Base-by-base conservation (phyloP, 129 eudicot genomes). In the Silybum marianum region DNA sequence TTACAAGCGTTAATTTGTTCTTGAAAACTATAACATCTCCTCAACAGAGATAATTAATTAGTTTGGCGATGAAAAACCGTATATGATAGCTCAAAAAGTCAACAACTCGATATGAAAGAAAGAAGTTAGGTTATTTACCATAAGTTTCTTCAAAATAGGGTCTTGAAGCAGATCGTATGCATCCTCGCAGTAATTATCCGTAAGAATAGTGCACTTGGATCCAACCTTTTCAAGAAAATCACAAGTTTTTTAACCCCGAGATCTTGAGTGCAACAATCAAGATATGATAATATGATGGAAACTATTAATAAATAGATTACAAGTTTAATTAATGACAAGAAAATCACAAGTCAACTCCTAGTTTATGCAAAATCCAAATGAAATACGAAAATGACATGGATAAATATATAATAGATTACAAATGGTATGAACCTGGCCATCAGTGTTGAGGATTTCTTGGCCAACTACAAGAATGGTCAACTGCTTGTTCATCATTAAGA, bases 171-270 rank as follows among this genome's bases (percentile, higher is more conserved):
- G 89, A 74, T 93, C 97, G 66, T 93, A 93, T 24, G 95, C 91
- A 83, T 93, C 97, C 86, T 93, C 96, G 67, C 97, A 93, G 60
- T 89, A 93, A 60, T 86, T 93, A 83, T 90, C 97, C 2, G 97
- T 89, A 21, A 90, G 90, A 80, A 87, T 74, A 25, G 97, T 90
- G 82, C 97, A 93, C 46, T 74, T 80, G 69, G 97, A 93, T 82
- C 90, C 93, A 82, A 90, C 91, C 97, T 92, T 73, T 26, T 23
- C 46, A 24, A 9, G 62, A 69, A 69, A 68, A 30, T 75, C 39
- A 32, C 7, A 76, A 76, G 30, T 10, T 65, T 32, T 6, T 77
- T 77, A 32, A 46, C 67, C 67, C 67, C 24, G 67, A 60, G 60
- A 28, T 10, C 3, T 60, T 60, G 67, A 60, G 67, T 60, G 66